These are phyloP conservation scores for Kazachstania viticola DNA, from an alignment of 805 yeast species.

Conservation along the genomic window DNA sequence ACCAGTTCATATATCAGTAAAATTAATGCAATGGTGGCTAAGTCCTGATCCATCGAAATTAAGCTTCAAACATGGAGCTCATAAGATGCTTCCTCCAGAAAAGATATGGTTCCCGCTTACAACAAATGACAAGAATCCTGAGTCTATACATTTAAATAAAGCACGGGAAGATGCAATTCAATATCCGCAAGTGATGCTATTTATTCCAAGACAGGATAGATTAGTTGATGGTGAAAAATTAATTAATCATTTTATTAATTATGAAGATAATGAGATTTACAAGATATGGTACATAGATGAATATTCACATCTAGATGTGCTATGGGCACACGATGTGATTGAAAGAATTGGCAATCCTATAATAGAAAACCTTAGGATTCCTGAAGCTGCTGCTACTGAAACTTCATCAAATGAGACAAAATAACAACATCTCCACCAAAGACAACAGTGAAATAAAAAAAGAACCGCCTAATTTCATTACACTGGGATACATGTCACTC, in stretches of 20 bases:
- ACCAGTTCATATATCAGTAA: conserved; percentile 71
- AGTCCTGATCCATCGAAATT: conserved; percentile 29
- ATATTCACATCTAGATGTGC: conserved; percentile 81
- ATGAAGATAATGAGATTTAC: conserved; percentile 35
- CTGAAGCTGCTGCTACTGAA: too few relatives aligned
- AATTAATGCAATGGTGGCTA: conserved; percentile 90
- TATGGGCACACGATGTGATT: conserved; percentile 79
- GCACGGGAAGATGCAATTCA: conserved; percentile 27
- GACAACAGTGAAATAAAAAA: too few relatives aligned
- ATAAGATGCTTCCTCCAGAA: conserved; percentile 39
- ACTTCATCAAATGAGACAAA: too few relatives aligned
- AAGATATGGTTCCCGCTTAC: conserved; percentile 40
- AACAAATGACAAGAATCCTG: conserved; percentile 1
- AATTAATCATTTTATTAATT: conserved; percentile 46
- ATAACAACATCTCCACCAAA: too few relatives aligned
- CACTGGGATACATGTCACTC: too few relatives aligned
- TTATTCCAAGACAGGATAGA: conserved; percentile 62
- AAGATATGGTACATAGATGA: conserved; percentile 34
- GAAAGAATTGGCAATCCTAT: conserved; percentile 49
- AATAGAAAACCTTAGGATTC: conserved; percentile 24
- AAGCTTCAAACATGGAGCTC: conserved; percentile 32
- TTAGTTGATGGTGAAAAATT: conserved; percentile 72
- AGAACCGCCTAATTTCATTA: too few relatives aligned
- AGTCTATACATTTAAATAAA: conserved; percentile 15
- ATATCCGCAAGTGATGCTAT: conserved; percentile 51